Base-by-base conservation (phyloP, 2,329 filamentous ascomycete species). In the Madurella mycetomatis region DNA sequence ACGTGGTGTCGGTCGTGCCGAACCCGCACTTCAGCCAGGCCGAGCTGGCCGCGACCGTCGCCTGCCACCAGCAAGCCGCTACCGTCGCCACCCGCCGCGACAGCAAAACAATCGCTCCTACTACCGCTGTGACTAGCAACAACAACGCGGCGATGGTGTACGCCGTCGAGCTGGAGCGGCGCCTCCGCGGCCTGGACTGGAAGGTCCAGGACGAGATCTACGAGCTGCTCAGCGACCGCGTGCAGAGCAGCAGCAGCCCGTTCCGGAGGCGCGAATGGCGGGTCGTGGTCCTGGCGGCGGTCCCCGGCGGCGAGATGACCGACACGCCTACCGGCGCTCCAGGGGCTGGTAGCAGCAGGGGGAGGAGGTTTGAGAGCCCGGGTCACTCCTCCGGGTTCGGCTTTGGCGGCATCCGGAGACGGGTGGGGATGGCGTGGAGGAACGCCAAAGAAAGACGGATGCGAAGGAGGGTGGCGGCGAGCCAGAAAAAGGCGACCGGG, bases 191-290 rank as follows among this genome's bases (percentile, higher is more conserved):
- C 15, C 53, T 62, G 17, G 61, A 62, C 25, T 61, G 61, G 61
- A 51, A 53, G 39, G 57, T 63, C 15, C 61, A 63, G 49, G 59
- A 63, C 25, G 61, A 63, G 56, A 56, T 63, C 11, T 58, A 60
- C 16, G 60, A 62, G 43, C 45, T 63, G 46, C 34, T 63, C 12
- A 53, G 53, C 18, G 61, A 63, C 41, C 58, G 59, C 12, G 47
- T 49, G 30, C 51, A 57, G 54, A 63, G 58, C 56, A 54, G 55
- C 41, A 62, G 56, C 43, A 58, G 53, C 12, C 48, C 54, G 13
- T 60, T 56, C 18, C 49, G 55, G 40, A 30, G 59, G 18, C 34
- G 61, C 16, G 59, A 62, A 8, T 63, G 60, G 53, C 54, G 53
- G 46, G 56, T 62, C 4, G 59, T 60, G 11, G 55, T 59, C 11